Evolutionary conservation across 139 green algal species (phyloP).

Genomic region (Chlorella sp.): DNA sequence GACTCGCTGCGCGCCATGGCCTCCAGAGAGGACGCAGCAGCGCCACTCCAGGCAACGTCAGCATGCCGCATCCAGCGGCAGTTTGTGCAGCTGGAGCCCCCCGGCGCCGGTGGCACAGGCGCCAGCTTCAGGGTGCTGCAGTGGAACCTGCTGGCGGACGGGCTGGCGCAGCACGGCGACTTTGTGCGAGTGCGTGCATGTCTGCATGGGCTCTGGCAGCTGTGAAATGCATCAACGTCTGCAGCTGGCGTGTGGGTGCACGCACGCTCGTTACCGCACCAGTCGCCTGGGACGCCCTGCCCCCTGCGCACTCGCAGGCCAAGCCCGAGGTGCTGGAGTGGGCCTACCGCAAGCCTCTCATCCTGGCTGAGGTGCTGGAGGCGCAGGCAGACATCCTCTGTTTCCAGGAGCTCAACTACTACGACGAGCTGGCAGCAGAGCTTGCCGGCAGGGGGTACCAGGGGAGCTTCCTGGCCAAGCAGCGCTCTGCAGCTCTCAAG

Average conservation of each 20-base stretch:
- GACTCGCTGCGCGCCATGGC: too few relatives aligned
- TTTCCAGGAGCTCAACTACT: constrained; percentile 58
- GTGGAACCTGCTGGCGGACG: constrained; percentile 67
- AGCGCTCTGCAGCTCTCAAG: constrained; percentile 27
- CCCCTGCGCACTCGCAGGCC: constrained; percentile 9
- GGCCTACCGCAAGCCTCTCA: background rate
- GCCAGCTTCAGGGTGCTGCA: constrained; percentile 37
- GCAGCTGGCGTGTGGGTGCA: too few relatives aligned
- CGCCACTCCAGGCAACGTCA: too few relatives aligned
- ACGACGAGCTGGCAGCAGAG: constrained; percentile 20
- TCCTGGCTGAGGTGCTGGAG: constrained; percentile 4
- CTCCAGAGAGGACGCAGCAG: too few relatives aligned
- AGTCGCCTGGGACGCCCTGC: background rate
- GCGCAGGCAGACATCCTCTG: constrained; percentile 50
- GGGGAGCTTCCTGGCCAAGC: constrained; percentile 39
- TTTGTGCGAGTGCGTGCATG: constrained; percentile 57
- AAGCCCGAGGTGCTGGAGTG: constrained; percentile 12
- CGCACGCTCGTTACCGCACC: too few relatives aligned
- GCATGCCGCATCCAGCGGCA: too few relatives aligned
- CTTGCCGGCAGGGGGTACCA: constrained; percentile 27
- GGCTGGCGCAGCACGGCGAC: constrained; percentile 56
- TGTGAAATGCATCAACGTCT: too few relatives aligned
- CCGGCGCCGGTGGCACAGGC: too few relatives aligned
- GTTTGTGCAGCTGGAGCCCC: too few relatives aligned
- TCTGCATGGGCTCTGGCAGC: too few relatives aligned